Base-by-base conservation (phyloP, 345 rosid species). In the Nephelium lappaceum region DNA sequence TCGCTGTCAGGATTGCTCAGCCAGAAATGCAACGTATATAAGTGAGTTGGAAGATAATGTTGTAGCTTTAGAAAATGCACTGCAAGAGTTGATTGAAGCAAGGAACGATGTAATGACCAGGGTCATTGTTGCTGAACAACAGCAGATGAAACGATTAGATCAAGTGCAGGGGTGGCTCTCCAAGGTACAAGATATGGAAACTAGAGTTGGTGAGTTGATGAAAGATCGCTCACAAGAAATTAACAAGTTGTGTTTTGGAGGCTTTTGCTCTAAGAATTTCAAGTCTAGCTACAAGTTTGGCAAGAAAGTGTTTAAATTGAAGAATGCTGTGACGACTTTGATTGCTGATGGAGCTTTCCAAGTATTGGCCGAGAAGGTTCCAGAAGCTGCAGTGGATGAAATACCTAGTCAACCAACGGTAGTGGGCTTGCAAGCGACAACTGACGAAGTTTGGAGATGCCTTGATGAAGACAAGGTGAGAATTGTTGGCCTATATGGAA, bases 361-460 rank as follows among this genome's bases (percentile, higher is more conserved):
- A 14, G 55, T 49, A 18, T 15, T 49, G 5, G 55, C 19, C 5
- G 55, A 49, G 55, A 49, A 18, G 55, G 55, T 15, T 14, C 55
- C 55, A 12, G 5, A 15, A 11, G 6, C 55, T 49, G 18, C 15
- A 15, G 55, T 49, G 19, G 55, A 49, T 49, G 55, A 49, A 15
- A 49, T 14, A 49, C 55, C 55, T 49, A 11, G 5, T 11, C 18
- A 49, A 49, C 55, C 55, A 49, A 11, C 55, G 5, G 0, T 41
- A 41, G 55, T 49, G 18, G 55, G 55, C 15, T 49, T 49, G 55
- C 18, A 14, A 4, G 14, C 55, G 5, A 49, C 55, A 11, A 4
- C 53, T 10, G 65, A 72, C 12, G 5, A 42, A 61, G 55, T 73
- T 61, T 73, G 67, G 77, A 73, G 77, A 15, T 73, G 67, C 39